phyloP scores from a whole-genome alignment of 805 yeast genomes.

The Lipomyces orientalis region DNA sequence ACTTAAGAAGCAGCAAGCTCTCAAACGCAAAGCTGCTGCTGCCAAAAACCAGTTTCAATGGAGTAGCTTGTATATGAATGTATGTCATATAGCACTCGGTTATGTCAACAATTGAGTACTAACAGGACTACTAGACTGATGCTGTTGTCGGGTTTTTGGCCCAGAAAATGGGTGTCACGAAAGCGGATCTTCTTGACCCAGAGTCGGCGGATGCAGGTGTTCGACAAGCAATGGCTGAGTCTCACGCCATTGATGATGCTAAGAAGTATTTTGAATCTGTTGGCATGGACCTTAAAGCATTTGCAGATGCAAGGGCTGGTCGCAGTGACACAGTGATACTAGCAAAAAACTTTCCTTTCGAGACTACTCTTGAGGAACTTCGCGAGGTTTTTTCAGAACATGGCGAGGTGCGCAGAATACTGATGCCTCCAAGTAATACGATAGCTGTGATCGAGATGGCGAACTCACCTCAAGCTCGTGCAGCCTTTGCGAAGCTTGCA shows the following conservation, averaged over 20 bases:
- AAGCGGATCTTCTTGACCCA: slow-evolving; percentile 85
- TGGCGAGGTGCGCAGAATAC: slow-evolving; percentile 78
- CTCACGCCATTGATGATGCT: slow-evolving; percentile 91
- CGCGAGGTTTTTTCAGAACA: slow-evolving; percentile 78
- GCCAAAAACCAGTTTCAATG: slow-evolving; percentile 87
- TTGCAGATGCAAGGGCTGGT: slow-evolving; percentile 55
- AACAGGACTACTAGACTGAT: slow-evolving; percentile 53
- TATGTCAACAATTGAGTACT: not conserved
- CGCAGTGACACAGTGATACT: slow-evolving; percentile 80
- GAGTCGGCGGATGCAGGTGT: slow-evolving; percentile 88
- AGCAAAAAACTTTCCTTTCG: slow-evolving; percentile 89
- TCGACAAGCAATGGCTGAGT: slow-evolving; percentile 96
- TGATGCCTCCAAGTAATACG: slow-evolving; percentile 97
- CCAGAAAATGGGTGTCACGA: slow-evolving; percentile 75
- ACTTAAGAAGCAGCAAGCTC: slow-evolving; percentile 84
- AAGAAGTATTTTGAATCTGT: slow-evolving; percentile 82
- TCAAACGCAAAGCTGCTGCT: slow-evolving; percentile 84
- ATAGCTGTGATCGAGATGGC: slow-evolving; percentile 92
- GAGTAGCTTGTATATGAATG: slow-evolving; percentile 89
- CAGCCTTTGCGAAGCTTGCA: slow-evolving; percentile 86
- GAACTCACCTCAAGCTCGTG: slow-evolving; percentile 80
- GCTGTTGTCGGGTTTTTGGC: slow-evolving; percentile 94
- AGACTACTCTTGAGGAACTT: slow-evolving; percentile 79
- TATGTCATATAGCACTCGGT: not conserved
- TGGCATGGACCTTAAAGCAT: slow-evolving; percentile 82